Conservation (phyloP, 164 flowering plant species). For the Santalum album region DNA sequence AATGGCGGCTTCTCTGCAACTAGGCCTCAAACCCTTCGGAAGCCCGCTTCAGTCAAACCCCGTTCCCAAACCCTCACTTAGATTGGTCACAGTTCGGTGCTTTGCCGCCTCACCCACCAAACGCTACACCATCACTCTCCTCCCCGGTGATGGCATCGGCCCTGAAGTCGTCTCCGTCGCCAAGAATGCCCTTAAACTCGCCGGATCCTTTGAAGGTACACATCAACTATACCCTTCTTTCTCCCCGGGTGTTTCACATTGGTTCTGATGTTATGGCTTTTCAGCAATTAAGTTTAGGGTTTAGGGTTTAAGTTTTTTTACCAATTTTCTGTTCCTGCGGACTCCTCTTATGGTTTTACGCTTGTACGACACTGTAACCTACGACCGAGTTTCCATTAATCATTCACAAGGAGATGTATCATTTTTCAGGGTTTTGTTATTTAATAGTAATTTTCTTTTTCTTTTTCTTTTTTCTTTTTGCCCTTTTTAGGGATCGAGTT, state of each 20-base stretch:
- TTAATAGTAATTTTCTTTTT: not conserved
- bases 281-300: too few relatives aligned
- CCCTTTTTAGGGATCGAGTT: constrained; percentile 55
- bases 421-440: not conserved
- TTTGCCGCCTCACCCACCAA: constrained; percentile 30
- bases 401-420: not conserved
- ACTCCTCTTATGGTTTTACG: not conserved
- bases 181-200: constrained; percentile 56
- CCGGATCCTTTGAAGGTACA: constrained; percentile 60
- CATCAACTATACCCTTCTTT: too few relatives aligned
- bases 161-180: constrained; percentile 91
- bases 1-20: constrained; percentile 40
- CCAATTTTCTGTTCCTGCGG: not conserved
- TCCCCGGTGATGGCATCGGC: constrained; percentile 98
- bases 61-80: constrained; percentile 13
- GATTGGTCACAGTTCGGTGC: constrained; percentile 30
- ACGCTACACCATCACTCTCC: constrained; percentile 61
- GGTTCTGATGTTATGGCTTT: too few relatives aligned
- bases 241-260: too few relatives aligned
- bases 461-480: not conserved
- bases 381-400: not conserved
- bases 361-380: not conserved
- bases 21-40: constrained; percentile 11
- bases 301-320: too few relatives aligned
- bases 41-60: constrained; percentile 2